Evolutionary conservation across 371 early-diverging fungal genomes (phyloP), one percentile per base, ranked within the genome.

Genomic region (Actinomortierella ambigua): DNA sequence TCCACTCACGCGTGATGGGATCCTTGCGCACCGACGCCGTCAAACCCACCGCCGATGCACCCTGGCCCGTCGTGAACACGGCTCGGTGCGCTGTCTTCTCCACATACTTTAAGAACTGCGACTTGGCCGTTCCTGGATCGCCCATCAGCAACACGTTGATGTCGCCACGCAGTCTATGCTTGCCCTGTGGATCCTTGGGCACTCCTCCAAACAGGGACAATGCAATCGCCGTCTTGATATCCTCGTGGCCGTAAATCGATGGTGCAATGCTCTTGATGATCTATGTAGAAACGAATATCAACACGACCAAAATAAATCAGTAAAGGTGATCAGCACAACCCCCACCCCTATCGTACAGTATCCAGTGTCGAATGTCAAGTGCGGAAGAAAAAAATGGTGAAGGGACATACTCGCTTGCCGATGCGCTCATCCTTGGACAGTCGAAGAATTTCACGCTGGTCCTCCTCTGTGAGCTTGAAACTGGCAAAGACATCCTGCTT

Each of bases 121-220:
- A 96, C 75, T 99, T 99, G 43, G 99, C 99, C 13, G 97, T 98
- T 68, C 99, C 99, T 8, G 99, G 99, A 79, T 99, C 99, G 68
- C 99, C 99, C 59, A 99, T 80, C 75, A 99, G 85, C 39, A 99
- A 84, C 40, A 99, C 94, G 77, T 99, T 99, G 70, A 99, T 99
- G 78, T 99, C 99, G 47, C 99, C 99, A 80, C 99, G 90, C 28
- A 98, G 89, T 23, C 90, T 82, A 75, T 97, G 97, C 78, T 97
- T 97, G 43, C 90, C 93, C 59, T 93, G 87, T 24, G 94, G 89
- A 65, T 95, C 90, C 80, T 99, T 99, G 53, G 94, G 84, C 2
- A 95, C 95, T 59, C 99, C 99, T 59, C 99, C 97, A 85, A 99
- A 98, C 80, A 99, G 81, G 14, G 96, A 85, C n/a, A 99, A 81